phyloP scores from a whole-genome alignment of 2,329 filamentous ascomycete genomes.

The Westerdykella aurantiaca region DNA sequence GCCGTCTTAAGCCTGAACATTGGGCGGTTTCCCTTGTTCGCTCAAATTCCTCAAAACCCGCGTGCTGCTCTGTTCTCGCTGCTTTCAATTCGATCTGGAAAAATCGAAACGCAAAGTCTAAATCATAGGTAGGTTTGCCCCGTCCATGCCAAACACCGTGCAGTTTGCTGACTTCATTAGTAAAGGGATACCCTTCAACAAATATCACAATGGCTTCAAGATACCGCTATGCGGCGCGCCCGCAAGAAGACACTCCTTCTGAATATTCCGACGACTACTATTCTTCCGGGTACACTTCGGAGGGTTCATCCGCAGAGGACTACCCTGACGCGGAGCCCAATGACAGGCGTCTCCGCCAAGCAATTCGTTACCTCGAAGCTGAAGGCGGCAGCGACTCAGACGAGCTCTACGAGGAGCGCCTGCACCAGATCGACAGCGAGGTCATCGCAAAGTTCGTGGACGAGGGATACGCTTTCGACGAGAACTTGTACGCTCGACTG shows the following conservation, averaged over 20 bases:
- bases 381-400: conserved; percentile 19
- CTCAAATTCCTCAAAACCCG: conserved; percentile 1
- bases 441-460: conserved; percentile 17
- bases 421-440: conserved; percentile 21
- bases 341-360: conserved; percentile 20
- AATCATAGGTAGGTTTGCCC: no score
- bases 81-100: conserved; percentile 3
- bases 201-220: conserved; percentile 1
- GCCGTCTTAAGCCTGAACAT: conserved; percentile 1
- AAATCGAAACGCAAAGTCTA: not conserved
- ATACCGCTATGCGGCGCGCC: not conserved
- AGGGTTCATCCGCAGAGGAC: not conserved
- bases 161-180: not conserved
- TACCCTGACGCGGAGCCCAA: conserved; percentile 6
- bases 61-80: not conserved
- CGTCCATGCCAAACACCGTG: not conserved
- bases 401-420: conserved; percentile 14
- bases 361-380: conserved; percentile 21
- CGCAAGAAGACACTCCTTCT: not conserved
- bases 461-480: conserved; percentile 14
- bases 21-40: conserved; percentile 2
- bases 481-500: conserved; percentile 15
- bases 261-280: not conserved
- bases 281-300: not conserved
- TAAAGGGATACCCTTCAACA: not conserved